phyloP scores from a whole-genome alignment of 306 rosid species.

The Inga leiocalycina region DNA sequence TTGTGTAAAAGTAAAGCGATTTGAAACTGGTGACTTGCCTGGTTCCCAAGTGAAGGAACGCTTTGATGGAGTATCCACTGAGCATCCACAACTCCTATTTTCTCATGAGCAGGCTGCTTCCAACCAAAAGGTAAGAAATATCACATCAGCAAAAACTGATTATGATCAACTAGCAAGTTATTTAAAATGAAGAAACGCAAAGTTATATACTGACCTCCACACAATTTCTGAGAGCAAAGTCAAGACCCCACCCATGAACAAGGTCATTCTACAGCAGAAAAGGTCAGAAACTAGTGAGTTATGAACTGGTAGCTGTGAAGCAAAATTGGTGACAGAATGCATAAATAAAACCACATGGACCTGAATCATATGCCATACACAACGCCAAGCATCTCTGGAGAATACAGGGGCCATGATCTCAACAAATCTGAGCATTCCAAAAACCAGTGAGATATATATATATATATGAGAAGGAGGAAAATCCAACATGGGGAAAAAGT shows the following conservation, averaged over 20 bases:
- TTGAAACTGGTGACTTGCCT: conserved; percentile 46
- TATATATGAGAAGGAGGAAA: neutral
- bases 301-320: conserved; percentile 5
- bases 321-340: conserved; percentile 6
- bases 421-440: conserved; percentile 67
- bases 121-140: conserved; percentile 26
- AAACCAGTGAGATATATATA: neutral
- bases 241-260: conserved; percentile 98
- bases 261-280: conserved; percentile 69
- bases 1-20: neutral
- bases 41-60: conserved; percentile 87
- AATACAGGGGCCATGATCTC: conserved; percentile 98
- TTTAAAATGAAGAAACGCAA: neutral
- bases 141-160: conserved; percentile 6
- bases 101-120: conserved; percentile 72
- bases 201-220: conserved; percentile 56
- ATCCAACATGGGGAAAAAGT: conserved; percentile 7
- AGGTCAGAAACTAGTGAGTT: conserved; percentile 4
- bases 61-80: conserved; percentile 90
- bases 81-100: conserved; percentile 90
- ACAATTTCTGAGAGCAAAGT: conserved; percentile 81
- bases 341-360: conserved; percentile 35
- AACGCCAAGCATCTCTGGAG: conserved; percentile 90
- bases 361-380: conserved; percentile 97
- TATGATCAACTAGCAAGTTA: neutral